These are phyloP conservation scores for Verruconis gallopava DNA, from an alignment of 2,329 filamentous ascomycete species.

Conservation along the genomic window DNA sequence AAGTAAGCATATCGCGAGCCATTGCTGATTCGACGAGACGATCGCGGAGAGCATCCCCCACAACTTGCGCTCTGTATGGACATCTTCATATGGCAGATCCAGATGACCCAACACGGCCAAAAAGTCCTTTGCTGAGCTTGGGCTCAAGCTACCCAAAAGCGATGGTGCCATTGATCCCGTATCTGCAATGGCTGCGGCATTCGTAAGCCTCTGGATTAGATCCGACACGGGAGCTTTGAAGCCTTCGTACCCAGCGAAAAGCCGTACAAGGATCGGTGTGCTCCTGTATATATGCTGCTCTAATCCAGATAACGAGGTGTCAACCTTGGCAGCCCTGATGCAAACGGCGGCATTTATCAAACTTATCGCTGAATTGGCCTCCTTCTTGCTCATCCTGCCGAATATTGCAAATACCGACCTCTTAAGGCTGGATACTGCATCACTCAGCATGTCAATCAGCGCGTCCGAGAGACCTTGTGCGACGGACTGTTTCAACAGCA, in stretches of 20 bases:
- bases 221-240: conserved; percentile 54
- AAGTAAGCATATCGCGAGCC: conserved; percentile 86
- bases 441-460: conserved; percentile 56
- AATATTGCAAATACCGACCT: background rate
- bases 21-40: conserved; percentile 82
- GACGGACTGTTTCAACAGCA: conserved; percentile 58
- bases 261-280: conserved; percentile 59
- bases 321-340: conserved; percentile 49
- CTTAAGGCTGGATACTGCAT: conserved; percentile 31
- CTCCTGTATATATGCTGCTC: conserved; percentile 73
- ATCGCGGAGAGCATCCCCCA: conserved; percentile 83
- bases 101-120: conserved; percentile 64
- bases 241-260: conserved; percentile 56
- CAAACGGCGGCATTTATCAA: conserved; percentile 43
- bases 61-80: conserved; percentile 51
- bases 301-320: conserved; percentile 54
- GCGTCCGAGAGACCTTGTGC: conserved; percentile 66
- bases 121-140: conserved; percentile 72
- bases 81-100: conserved; percentile 59
- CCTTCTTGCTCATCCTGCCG: background rate
- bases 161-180: conserved; percentile 57
- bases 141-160: conserved; percentile 77
- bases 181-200: conserved; percentile 30
- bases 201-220: conserved; percentile 61
- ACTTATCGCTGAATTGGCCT: conserved; percentile 31